A percentile compares a stretch with the other conserved stretches of the same genome.
Conservation (phyloP, 2,329 filamentous ascomycete species). For the Dactylellina cionopaga region DNA sequence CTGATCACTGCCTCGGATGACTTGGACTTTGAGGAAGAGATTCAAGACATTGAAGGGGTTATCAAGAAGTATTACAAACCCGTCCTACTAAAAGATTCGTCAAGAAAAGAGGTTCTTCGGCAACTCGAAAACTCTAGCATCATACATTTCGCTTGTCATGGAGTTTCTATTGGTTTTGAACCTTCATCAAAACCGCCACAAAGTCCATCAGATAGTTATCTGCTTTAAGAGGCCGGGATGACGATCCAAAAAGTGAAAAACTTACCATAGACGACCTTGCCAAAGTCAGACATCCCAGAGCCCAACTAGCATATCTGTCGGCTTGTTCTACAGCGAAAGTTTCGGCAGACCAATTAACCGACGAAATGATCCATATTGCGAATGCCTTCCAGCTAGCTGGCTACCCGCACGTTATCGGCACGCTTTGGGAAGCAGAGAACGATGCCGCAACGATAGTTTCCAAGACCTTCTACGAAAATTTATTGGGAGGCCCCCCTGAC, state of each 20-base stretch:
- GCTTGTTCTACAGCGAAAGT: not conserved
- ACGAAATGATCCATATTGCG: too few species aligned
- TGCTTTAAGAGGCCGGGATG: not conserved
- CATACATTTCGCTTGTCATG: too few species aligned
- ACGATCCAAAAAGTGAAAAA: not conserved
- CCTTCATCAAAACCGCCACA: too few species aligned
- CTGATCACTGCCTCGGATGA: not conserved
- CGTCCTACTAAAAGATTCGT: not conserved
- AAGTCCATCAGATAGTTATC: conserved; percentile 7
- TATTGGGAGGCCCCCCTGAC: not conserved
- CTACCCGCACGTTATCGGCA: too few species aligned
- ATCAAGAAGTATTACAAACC: not conserved
- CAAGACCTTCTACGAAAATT: conserved; percentile 54
- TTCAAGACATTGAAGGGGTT: not conserved
- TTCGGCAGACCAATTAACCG: not conserved
- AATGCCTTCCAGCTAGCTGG: too few species aligned
- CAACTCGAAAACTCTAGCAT: not conserved
- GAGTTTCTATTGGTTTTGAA: too few species aligned
- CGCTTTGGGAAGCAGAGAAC: too few species aligned
- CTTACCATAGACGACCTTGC: conserved; percentile 8
- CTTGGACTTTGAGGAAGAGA: too few species aligned
- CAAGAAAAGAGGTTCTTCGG: not conserved
- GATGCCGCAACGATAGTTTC: conserved; percentile 56
- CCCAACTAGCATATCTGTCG: not conserved
- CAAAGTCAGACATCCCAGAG: not conserved